Percentiles rank a stretch among this genome's conserved stretches.
Evolutionary conservation across 495 filamentous ascomycete species (phyloP).

Genomic region (Lasiosphaeria hispida): DNA sequence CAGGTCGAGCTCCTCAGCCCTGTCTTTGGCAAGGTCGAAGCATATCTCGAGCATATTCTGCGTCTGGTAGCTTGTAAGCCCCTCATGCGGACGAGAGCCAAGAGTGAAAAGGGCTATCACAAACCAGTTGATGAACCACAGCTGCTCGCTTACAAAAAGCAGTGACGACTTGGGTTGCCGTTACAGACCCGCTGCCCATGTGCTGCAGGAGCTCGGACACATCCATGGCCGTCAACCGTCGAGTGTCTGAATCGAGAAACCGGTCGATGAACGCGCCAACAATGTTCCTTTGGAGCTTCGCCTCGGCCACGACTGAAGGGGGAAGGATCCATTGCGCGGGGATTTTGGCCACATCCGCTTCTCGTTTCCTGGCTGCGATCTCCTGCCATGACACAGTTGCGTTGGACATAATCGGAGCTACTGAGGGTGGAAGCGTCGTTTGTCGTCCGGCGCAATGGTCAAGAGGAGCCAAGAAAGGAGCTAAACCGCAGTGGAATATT

Average conservation of each 20-base stretch:
- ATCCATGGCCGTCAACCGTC: constrained; percentile 22
- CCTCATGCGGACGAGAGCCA: not conserved
- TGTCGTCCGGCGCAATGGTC: no score
- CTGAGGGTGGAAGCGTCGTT: no score
- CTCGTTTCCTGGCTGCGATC: constrained; percentile 26
- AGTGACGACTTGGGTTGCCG: constrained; percentile 37
- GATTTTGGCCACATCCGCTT: constrained; percentile 24
- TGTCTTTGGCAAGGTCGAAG: constrained; percentile 56
- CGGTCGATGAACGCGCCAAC: constrained; percentile 33
- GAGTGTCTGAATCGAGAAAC: constrained; percentile 25
- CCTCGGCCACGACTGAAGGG: constrained; percentile 15
- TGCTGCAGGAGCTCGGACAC: constrained; percentile 17
- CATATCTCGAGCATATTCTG: constrained; percentile 67
- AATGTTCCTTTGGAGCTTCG: constrained; percentile 20
- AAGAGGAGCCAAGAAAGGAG: no score
- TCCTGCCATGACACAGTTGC: not conserved
- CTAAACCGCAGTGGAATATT: no score
- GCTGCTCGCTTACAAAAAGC: constrained; percentile 53
- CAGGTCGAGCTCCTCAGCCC: constrained; percentile 58
- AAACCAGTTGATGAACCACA: constrained; percentile 58
- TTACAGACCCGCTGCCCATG: constrained; percentile 18
- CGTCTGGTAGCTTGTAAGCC: not conserved
- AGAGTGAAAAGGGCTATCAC: not conserved
- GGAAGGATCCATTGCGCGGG: constrained; percentile 19
- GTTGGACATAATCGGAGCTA: no score